Base-by-base conservation (phyloP, 257 asterid species). In the Nicotiana obtusifolia region DNA sequence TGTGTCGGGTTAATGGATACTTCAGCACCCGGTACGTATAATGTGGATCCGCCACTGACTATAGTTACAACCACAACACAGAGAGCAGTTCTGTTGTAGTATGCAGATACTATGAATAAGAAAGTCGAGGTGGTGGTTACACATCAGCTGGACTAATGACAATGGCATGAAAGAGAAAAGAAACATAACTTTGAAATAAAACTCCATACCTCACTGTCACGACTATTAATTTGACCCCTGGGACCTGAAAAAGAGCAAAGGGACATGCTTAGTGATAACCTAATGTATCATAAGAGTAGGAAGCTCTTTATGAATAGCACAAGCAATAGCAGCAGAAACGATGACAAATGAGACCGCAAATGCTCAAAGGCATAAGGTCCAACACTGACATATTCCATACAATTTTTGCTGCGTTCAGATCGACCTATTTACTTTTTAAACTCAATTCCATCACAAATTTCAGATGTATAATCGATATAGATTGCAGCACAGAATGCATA, bases 151-250 rank as follows among this genome's bases (percentile, higher is more conserved):
- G 64, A 78, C 77, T 67, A 41, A 8, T 13, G 26, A 17, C 41
- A 41, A 0, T 47, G 24, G 26, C 35, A 75, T 49, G 24, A 75
- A 75, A 75, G 61, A 75, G 80, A 49, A 54, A 2, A 64, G 14
- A 67, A 81, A 75, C 1, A 80, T 26, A 75, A 80, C 31, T 22
- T 14, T 1, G 67, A 53, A 17, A 75, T 14, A 26, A 28, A 79
- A 80, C 62, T 17, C 61, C 54, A 84, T 86, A 94, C 98, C 97
- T 93, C 97, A 80, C 80, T 84, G 78, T 88, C 93, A 84, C 82
- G 94, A 82, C 83, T 67, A 82, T 80, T 92, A 62, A 89, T 94
- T 84, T 90, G 91, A 88, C 90, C 85, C 85, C 87, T 88, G 68
- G 95, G 97, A 87, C 97, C 98, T 94, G 83, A 75, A 86, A 81